These are phyloP conservation scores for Ophiostoma ips DNA, from an alignment of 2,329 filamentous ascomycete species.

Conservation along the genomic window DNA sequence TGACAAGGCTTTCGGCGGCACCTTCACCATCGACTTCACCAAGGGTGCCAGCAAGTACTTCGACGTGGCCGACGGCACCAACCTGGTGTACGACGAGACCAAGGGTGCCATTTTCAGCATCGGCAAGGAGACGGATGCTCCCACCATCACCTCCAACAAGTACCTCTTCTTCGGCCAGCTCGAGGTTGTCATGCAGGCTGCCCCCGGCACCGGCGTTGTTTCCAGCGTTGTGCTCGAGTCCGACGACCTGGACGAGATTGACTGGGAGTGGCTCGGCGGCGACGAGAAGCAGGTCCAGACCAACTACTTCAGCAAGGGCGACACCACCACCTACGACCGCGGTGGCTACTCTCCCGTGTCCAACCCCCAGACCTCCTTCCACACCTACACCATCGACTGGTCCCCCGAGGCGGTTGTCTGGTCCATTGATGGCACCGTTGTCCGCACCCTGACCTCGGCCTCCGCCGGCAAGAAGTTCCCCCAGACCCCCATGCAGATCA, in stretches of 20 bases:
- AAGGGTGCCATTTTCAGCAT: slow-evolving; percentile 52
- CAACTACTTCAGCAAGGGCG: slow-evolving; percentile 72
- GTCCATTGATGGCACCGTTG: slow-evolving; percentile 37
- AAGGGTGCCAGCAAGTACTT: slow-evolving; percentile 50
- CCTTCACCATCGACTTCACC: slow-evolving; percentile 57
- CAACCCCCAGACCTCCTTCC: slow-evolving; percentile 37
- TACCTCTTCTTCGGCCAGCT: slow-evolving; percentile 96
- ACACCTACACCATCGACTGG: slow-evolving; percentile 59
- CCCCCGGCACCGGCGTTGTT: slow-evolving; percentile 72
- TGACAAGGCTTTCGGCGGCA: slow-evolving; percentile 61
- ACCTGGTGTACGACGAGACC: slow-evolving; percentile 29
- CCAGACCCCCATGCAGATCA: slow-evolving; percentile 55
- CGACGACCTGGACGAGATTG: slow-evolving; percentile 83
- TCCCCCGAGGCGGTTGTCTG: slow-evolving; percentile 42
- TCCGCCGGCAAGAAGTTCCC: slow-evolving; percentile 44
- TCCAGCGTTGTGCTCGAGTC: slow-evolving; percentile 85
- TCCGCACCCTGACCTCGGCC: slow-evolving; percentile 33
- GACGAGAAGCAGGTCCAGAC: slow-evolving; percentile 63
- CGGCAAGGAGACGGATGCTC: slow-evolving; percentile 47
- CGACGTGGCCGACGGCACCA: slow-evolving; percentile 31
- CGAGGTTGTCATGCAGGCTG: slow-evolving; percentile 63
- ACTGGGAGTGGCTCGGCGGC: slow-evolving; percentile 89
- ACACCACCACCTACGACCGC: slow-evolving; percentile 57
- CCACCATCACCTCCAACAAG: slow-evolving; percentile 63
- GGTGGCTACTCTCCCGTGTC: slow-evolving; percentile 46